Evolutionary conservation across 75 land plant genomes (phyloP), one percentile per base, ranked within the genome.

Genomic region (Pinus tabuliformis): DNA sequence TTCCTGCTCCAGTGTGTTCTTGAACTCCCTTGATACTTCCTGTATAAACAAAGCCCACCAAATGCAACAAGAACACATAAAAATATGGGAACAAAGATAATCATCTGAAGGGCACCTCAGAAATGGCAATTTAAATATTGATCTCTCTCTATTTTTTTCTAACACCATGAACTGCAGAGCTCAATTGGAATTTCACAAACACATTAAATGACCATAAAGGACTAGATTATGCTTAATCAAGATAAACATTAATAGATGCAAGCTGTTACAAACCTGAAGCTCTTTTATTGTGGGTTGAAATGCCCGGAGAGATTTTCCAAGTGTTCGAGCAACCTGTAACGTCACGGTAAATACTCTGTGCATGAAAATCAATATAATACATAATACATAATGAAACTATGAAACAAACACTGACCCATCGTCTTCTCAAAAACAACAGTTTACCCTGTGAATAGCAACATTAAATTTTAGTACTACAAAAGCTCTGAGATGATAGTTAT

Each of bases 1-100:
- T 77, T 96, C 99, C 62, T 87, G 82, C 76, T 96, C 93, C 74
- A 96, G 87, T n/a, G 91, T 96, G 73, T 83, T 88, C 85, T 94
- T 96, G 76, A 96, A 96, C 66, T 96, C 99, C 83, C 90, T 96
- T 39, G 99, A 96, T 30, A 96, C 97, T 66, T 96, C 94, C 99
- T 96, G 85, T 58, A 81, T 11, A 52, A 45, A 78, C 73, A 61
- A 62, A 79, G 26, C 56, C 58, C 20, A 56, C 59, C 39, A 73
- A 9, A 30, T 62, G 26, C 26, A 75, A 16, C 6, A 16, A 57
- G 45, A 12, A 62, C 72, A 75, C 72, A 75, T 33, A n/a, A 39
- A 30, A 17, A 61, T 30, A 37, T 16, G 62, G 18, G 70, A n/a
- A n/a, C 4, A 17, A 21, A 18, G 6, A 58, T n/a, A 59, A 21